A percentile compares a stretch with the other conserved stretches of the same genome.
These are phyloP conservation scores for Peronospora farinosa DNA, from an alignment of 352 stramenopile species.

Conservation along the genomic window DNA sequence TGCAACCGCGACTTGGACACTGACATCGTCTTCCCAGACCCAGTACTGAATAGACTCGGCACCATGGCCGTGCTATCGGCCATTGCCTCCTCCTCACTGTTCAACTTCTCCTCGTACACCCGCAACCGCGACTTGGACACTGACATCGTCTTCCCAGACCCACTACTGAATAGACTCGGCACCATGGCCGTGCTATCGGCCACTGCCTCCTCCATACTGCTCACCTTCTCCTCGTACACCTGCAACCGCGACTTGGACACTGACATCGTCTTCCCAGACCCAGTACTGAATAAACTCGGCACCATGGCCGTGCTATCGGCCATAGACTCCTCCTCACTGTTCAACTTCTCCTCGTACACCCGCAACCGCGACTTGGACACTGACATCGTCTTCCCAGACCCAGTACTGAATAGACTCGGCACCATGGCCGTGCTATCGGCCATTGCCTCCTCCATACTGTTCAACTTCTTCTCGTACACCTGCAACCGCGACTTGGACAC, in stretches of 20 bases:
- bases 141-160: conserved; percentile 13
- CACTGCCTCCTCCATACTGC: conserved; percentile 1
- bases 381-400: conserved; percentile 11
- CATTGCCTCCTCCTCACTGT: conserved; percentile 4
- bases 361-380: conserved; percentile 16
- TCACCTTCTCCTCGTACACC: conserved; percentile 15
- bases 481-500: conserved; percentile 16
- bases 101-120: conserved; percentile 15
- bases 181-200: conserved; percentile 12
- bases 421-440: conserved; percentile 13
- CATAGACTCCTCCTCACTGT: conserved; percentile 3
- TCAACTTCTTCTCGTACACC: conserved; percentile 15
- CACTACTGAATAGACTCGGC: conserved; percentile 19
- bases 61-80: conserved; percentile 14
- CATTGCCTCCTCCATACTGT: conserved; percentile 3
- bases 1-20: conserved; percentile 16
- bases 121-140: conserved; percentile 16
- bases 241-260: conserved; percentile 16
- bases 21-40: conserved; percentile 12
- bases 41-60: conserved; percentile 17
- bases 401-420: conserved; percentile 19
- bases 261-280: conserved; percentile 12
- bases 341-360: conserved; percentile 15
- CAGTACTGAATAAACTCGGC: conserved; percentile 20
- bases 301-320: conserved; percentile 1